phyloP scores from a whole-genome alignment of 176 grass and related monocot genomes.

The Echinochloa phyllopogon region DNA sequence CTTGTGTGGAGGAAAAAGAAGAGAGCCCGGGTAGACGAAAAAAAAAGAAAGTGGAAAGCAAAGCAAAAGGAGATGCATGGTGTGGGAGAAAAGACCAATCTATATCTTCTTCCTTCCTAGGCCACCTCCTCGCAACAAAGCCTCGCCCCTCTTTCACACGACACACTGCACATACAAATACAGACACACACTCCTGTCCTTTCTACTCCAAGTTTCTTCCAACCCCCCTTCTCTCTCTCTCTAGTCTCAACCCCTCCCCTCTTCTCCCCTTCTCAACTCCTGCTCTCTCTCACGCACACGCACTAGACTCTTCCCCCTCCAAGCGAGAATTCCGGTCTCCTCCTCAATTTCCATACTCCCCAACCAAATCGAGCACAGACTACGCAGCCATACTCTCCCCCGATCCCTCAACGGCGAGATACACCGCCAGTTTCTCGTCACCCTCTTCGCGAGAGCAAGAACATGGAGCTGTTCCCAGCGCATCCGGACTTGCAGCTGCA shows the following conservation, averaged over 20 bases:
- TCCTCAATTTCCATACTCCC: slow-evolving; percentile 35
- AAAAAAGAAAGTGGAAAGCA: slow-evolving; percentile 34
- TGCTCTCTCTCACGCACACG: not conserved
- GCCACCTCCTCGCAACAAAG: slow-evolving; percentile 44
- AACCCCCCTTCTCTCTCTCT: not conserved
- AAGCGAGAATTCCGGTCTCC: slow-evolving; percentile 34
- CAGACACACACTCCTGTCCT: slow-evolving; percentile 52
- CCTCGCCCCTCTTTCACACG: slow-evolving; percentile 46
- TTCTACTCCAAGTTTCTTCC: slow-evolving; percentile 36
- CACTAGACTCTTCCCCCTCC: not conserved
- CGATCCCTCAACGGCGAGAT: not conserved
- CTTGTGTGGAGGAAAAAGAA: slow-evolving; percentile 35
- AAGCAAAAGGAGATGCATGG: slow-evolving; percentile 51
- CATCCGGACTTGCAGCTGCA: slow-evolving; percentile 93
- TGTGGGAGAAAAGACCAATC: slow-evolving; percentile 61
- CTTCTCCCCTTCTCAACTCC: slow-evolving; percentile 3
- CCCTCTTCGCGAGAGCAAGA: not conserved
- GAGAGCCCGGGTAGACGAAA: not conserved
- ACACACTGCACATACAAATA: slow-evolving; percentile 51
- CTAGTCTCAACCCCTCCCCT: not conserved
- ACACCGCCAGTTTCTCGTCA: not conserved
- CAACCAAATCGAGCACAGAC: slow-evolving; percentile 17
- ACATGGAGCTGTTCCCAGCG: slow-evolving; percentile 88
- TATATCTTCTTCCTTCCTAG: slow-evolving; percentile 57
- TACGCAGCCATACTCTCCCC: not conserved